Conservation (phyloP, 2,329 filamentous ascomycete genomes). For the Fusarium begoniae region DNA sequence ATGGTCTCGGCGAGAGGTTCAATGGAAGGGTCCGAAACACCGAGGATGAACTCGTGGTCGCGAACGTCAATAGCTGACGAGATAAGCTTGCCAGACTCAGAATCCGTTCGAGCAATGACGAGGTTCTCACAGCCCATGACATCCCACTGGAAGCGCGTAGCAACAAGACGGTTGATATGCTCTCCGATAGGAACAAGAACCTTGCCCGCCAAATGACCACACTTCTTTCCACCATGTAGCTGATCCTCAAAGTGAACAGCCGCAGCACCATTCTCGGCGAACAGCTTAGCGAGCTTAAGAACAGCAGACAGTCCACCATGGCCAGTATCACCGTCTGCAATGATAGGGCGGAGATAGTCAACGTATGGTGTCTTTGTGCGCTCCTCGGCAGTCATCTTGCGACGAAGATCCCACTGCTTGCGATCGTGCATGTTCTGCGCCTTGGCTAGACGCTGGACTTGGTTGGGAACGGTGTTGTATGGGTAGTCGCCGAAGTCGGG, state of each 20-base stretch:
- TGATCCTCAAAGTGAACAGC: constrained; percentile 99
- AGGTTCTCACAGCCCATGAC: constrained; percentile 97
- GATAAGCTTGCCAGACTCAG: constrained; percentile 89
- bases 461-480: constrained; percentile 98
- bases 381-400: constrained; percentile 79
- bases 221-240: constrained; percentile 97
- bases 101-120: constrained; percentile 93
- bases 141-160: constrained; percentile 96
- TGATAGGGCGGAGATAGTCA: constrained; percentile 93
- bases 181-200: constrained; percentile 93
- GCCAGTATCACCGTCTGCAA: constrained; percentile 95
- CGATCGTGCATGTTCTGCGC: constrained; percentile 97
- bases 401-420: constrained; percentile 88
- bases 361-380: constrained; percentile 81
- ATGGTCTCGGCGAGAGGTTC: constrained; percentile 88
- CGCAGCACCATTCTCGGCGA: constrained; percentile 95
- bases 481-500: constrained; percentile 99
- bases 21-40: constrained; percentile 76
- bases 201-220: constrained; percentile 94
- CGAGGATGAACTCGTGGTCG: constrained; percentile 97
- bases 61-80: constrained; percentile 92
- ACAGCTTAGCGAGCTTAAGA: constrained; percentile 95
- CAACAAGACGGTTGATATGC: constrained; percentile 94
- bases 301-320: constrained; percentile 94
- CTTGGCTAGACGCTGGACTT: constrained; percentile 95